Percentiles rank a stretch among this genome's conserved stretches.
Conservation (phyloP, 768 basidiomycete genomes). For the Tricholoma hemisulphureum region DNA sequence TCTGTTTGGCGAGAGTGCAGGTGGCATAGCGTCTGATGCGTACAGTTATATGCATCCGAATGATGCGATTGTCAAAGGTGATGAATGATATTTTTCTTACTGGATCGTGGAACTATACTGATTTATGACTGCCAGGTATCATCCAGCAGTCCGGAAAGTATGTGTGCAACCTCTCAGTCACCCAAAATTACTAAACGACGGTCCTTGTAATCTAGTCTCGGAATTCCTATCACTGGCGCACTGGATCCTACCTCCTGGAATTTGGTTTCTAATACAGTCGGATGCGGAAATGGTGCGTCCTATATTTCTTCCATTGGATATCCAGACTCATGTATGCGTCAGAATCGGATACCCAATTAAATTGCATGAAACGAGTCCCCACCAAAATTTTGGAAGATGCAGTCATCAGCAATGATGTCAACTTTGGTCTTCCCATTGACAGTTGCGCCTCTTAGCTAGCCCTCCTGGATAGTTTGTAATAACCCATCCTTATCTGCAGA, state of each 20-base stretch:
- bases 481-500: conserved; percentile 11
- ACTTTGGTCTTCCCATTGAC: conserved; percentile 29
- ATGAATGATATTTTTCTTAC: too few relatives aligned
- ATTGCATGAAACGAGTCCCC: too few relatives aligned
- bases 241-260: conserved; percentile 31
- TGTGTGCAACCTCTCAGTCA: background rate
- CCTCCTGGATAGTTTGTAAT: background rate
- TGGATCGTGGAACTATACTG: too few relatives aligned
- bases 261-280: conserved; percentile 27
- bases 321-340: too few relatives aligned
- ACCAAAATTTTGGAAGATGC: conserved; percentile 14
- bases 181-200: too few relatives aligned
- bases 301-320: too few relatives aligned
- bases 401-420: conserved; percentile 20
- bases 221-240: conserved; percentile 1
- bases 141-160: conserved; percentile 29
- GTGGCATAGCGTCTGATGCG: conserved; percentile 31
- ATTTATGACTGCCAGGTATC: conserved; percentile 18
- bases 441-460: conserved; percentile 15
- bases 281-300: conserved; percentile 18
- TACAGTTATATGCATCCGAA: conserved; percentile 33
- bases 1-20: conserved; percentile 40
- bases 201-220: too few relatives aligned
- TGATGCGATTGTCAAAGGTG: conserved; percentile 34
- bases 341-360: too few relatives aligned